Evolutionary conservation across 2,329 filamentous ascomycete genomes (phyloP), one percentile per base, ranked within the genome.

Genomic region (Arthroderma sp.): DNA sequence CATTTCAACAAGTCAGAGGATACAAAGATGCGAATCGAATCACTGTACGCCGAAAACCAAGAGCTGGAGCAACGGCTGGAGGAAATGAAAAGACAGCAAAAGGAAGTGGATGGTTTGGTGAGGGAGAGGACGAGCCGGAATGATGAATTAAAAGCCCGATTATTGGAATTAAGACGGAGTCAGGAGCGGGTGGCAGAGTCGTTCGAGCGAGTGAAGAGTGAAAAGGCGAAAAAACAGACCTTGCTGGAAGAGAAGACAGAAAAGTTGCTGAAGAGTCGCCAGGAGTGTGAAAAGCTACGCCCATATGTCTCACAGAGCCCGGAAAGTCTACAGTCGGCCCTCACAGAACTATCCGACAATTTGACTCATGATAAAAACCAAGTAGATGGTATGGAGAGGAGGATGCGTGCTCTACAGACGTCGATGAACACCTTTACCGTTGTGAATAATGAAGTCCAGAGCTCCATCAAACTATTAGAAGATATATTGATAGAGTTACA

Each of bases 251-350:
- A 78, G 55, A 77, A 75, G 64, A 76, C 73, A 2, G 75, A 78
- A 61, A 74, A 69, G 61, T 68, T 74, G 28, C 75, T 94, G 63
- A 80, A 82, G 54, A 79, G 88, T 49, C 83, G 87, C 67, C 87
- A 93, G 68, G 93, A 97, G 71, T 89, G 87, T 63, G 82, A 86
- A 57, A 97, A 96, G 72, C 75, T 98, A 59, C 82, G 88, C 57
- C 93, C 93, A 11, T 98, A 98, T 70, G 89, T 93, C 43, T 81
- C 91, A 58, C 89, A 97, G 69, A 94, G 87, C 65, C 89, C 91
- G 0, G 85, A 84, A 1, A 84, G 85, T 15, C 79, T 98, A 28
- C 91, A 97, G 70, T 81, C 86, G 33, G 86, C 85, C 47, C 76
- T 98, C 57, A 81, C 86, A 2, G 90, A 96, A 62, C 77, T 98